Percentiles rank a stretch among this genome's conserved stretches.
Evolutionary conservation across 805 yeast genomes (phyloP).

Genomic region (Suhomyces emberorum): DNA sequence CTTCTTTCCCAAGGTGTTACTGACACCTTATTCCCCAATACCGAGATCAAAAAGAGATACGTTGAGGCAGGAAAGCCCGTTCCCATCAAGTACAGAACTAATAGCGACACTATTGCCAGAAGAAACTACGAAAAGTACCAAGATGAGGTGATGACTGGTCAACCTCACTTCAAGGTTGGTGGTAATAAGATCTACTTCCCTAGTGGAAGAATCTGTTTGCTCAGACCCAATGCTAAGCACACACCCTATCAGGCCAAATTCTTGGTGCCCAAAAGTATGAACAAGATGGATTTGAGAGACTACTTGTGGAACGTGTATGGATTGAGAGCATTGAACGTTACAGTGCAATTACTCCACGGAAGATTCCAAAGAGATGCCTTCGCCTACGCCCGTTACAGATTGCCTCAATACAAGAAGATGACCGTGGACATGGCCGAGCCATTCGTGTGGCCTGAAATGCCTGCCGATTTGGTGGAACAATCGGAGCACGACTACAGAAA

Average conservation of each 20-base stretch:
- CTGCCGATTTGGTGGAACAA: slow-evolving; percentile 33
- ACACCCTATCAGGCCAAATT: slow-evolving; percentile 97
- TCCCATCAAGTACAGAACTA: slow-evolving; percentile 36
- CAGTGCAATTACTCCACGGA: slow-evolving; percentile 80
- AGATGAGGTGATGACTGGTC: slow-evolving; percentile 56
- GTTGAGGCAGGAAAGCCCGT: slow-evolving; percentile 38
- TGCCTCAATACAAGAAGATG: slow-evolving; percentile 88
- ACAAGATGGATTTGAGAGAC: slow-evolving; percentile 91
- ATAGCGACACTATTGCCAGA: slow-evolving; percentile 35
- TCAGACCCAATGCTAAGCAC: slow-evolving; percentile 93
- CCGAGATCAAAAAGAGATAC: slow-evolving; percentile 33
- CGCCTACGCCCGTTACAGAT: slow-evolving; percentile 69
- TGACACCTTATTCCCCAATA: slow-evolving; percentile 40
- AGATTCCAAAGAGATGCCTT: slow-evolving; percentile 51
- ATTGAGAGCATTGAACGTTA: slow-evolving; percentile 80
- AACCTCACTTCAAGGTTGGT: slow-evolving; percentile 83
- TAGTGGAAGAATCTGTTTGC: slow-evolving; percentile 70
- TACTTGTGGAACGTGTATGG: slow-evolving; percentile 89
- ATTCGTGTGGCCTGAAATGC: slow-evolving; percentile 83
- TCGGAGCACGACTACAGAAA: slow-evolving; percentile 43
- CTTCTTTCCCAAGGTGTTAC: slow-evolving; percentile 37
- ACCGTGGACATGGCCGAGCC: slow-evolving; percentile 95
- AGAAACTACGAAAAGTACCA: slow-evolving; percentile 38
- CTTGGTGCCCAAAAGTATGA: slow-evolving; percentile 89
- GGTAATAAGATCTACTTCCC: slow-evolving; percentile 78